phyloP scores from a whole-genome alignment of 306 rosid genomes.

The Vigna angularis region DNA sequence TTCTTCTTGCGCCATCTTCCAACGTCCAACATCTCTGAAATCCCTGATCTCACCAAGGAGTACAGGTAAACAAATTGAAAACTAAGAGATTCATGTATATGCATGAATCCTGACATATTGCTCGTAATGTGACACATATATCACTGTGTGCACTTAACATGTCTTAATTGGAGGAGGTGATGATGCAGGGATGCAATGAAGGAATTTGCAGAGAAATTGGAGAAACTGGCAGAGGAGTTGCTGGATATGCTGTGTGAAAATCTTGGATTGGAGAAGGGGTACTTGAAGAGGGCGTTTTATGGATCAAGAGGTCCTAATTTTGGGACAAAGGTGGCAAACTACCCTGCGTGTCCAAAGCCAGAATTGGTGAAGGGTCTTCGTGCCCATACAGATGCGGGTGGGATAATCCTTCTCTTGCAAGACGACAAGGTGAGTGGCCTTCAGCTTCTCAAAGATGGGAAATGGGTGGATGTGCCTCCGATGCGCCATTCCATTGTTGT shows the following conservation, averaged over 20 bases:
- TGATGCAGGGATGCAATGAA: conserved; percentile 61
- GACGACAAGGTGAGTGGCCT: conserved; percentile 82
- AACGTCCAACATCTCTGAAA: conserved; percentile 55
- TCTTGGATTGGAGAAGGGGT: conserved; percentile 70
- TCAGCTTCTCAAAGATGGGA: conserved; percentile 70
- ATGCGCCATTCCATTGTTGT: conserved; percentile 81
- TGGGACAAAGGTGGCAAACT: conserved; percentile 81
- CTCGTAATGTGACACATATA: neutral
- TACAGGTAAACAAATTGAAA: conserved; percentile 46
- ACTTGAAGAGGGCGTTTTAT: conserved; percentile 63
- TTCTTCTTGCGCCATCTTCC: conserved; percentile 76
- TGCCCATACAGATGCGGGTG: conserved; percentile 86
- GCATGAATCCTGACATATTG: too few species aligned
- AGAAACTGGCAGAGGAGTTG: conserved; percentile 68
- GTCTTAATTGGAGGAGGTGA: neutral
- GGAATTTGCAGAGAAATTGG: conserved; percentile 62
- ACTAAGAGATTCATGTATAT: too few species aligned
- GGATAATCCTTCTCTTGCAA: conserved; percentile 75
- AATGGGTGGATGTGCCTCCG: conserved; percentile 82
- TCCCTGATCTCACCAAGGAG: conserved; percentile 64
- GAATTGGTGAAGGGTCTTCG: conserved; percentile 79
- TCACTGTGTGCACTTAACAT: neutral
- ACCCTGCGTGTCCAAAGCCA: conserved; percentile 78
- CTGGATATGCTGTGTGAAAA: conserved; percentile 75
- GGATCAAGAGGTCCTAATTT: conserved; percentile 74